Evolutionary conservation across 2,329 filamentous ascomycete genomes (phyloP).

Genomic region (Trichoderma sp.): DNA sequence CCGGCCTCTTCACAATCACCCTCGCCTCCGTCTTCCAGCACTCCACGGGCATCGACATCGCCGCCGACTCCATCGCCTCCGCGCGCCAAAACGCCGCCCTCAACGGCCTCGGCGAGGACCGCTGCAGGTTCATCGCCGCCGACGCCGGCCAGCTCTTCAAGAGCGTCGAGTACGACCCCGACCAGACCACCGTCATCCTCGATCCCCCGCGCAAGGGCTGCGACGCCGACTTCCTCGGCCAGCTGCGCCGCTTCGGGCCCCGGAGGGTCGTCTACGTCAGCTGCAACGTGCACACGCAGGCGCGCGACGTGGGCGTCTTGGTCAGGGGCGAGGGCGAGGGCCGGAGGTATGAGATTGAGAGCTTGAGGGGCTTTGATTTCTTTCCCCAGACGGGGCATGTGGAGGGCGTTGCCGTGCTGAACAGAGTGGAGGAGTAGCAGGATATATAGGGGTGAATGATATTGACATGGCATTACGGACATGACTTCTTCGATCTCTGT

Average conservation of each 20-base stretch:
- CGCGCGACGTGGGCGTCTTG: conserved; percentile 84
- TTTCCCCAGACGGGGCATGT: conserved; percentile 85
- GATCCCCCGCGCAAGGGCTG: conserved; percentile 97
- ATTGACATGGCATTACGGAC: background rate
- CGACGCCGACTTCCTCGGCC: conserved; percentile 78
- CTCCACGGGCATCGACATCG: conserved; percentile 89
- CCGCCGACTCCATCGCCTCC: conserved; percentile 72
- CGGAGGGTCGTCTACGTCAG: conserved; percentile 87
- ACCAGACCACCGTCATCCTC: conserved; percentile 89
- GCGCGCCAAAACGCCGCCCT: conserved; percentile 76
- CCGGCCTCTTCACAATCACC: conserved; percentile 94
- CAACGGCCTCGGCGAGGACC: conserved; percentile 68
- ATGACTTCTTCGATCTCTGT: background rate
- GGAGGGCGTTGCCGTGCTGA: conserved; percentile 67
- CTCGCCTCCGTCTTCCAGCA: conserved; percentile 82
- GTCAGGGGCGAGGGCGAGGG: conserved; percentile 65
- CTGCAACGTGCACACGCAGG: conserved; percentile 98
- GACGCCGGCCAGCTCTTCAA: conserved; percentile 85
- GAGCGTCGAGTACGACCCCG: conserved; percentile 69
- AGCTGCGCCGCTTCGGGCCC: conserved; percentile 78
- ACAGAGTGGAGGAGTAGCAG: conserved; percentile 50
- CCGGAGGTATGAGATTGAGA: conserved; percentile 80
- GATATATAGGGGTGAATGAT: background rate
- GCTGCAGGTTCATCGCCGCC: conserved; percentile 83
- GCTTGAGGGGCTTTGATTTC: conserved; percentile 90